Conservation (phyloP, 352 stramenopile species). For the Elongisporangium anandrum region DNA sequence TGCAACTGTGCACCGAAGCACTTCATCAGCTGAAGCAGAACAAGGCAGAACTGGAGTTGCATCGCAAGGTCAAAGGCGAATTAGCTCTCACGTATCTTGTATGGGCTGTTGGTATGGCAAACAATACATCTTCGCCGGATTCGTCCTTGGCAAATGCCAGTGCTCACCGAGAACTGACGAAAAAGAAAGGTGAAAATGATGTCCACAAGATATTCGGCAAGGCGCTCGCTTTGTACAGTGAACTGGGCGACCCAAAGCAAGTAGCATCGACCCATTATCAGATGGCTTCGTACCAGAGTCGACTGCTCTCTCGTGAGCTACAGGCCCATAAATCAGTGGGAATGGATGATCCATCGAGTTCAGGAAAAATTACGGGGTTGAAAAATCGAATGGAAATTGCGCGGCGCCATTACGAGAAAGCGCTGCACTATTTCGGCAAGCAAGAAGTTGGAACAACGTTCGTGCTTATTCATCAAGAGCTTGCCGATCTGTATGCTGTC, state of each 20-base stretch:
- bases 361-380: conserved; percentile 14
- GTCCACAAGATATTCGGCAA: conserved; percentile 64
- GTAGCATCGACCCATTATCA: conserved; percentile 80
- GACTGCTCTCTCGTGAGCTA: conserved; percentile 47
- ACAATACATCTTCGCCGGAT: conserved; percentile 9
- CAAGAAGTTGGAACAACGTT: conserved; percentile 72
- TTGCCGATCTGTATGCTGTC: conserved; percentile 72
- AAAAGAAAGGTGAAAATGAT: conserved; percentile 38
- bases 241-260: conserved; percentile 71
- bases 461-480: conserved; percentile 78
- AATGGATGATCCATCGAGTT: conserved; percentile 10
- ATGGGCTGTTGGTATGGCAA: conserved; percentile 67
- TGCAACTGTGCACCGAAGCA: conserved; percentile 62
- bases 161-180: conserved; percentile 4
- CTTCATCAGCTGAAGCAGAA: conserved; percentile 65
- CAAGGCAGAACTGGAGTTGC: conserved; percentile 53
- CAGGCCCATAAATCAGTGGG: conserved; percentile 2
- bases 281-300: conserved; percentile 74
- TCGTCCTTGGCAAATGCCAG: neutral
- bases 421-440: conserved; percentile 70
- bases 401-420: conserved; percentile 81
- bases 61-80: conserved; percentile 75
- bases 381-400: conserved; percentile 79
- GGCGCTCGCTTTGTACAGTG: conserved; percentile 66
- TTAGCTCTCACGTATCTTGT: conserved; percentile 78